phyloP scores from a whole-genome alignment of 805 yeast genomes.

The Ogataea ramenticola region DNA sequence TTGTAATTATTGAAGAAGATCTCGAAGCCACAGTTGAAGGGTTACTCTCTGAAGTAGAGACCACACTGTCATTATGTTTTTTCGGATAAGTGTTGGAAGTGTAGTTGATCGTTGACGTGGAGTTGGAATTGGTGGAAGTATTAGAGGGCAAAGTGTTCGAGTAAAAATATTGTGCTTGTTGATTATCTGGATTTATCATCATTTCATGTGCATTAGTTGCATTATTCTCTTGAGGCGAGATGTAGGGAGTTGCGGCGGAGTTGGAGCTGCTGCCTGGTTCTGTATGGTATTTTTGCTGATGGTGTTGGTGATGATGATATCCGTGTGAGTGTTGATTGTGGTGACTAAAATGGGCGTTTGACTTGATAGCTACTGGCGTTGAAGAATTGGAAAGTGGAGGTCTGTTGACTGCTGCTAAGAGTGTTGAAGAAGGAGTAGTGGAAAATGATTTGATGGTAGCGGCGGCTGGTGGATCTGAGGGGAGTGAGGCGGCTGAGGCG shows the following conservation, averaged over 20 bases:
- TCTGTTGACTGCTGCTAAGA: neutral
- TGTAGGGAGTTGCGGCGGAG: neutral
- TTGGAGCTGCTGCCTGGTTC: neutral
- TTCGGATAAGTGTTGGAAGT: neutral
- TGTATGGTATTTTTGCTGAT: too few species aligned
- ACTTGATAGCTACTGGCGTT: too few species aligned
- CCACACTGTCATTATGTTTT: neutral
- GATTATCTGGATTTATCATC: neutral
- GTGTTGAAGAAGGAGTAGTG: neutral
- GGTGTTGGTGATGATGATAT: too few species aligned
- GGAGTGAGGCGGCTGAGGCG: too few species aligned
- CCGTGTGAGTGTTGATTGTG: too few species aligned
- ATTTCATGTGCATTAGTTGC: neutral
- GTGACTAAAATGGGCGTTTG: too few species aligned
- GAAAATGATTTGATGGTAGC: neutral
- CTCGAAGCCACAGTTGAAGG: neutral
- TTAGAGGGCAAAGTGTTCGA: too few species aligned
- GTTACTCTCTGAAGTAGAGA: neutral
- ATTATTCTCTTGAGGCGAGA: neutral
- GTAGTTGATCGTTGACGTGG: too few species aligned
- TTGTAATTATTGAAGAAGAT: neutral
- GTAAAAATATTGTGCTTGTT: too few species aligned
- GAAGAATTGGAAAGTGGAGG: neutral
- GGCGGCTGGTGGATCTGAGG: neutral
- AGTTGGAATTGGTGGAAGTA: too few species aligned